phyloP scores from a whole-genome alignment of 2,329 filamentous ascomycete genomes.

The Mycosphaerella sp. region DNA sequence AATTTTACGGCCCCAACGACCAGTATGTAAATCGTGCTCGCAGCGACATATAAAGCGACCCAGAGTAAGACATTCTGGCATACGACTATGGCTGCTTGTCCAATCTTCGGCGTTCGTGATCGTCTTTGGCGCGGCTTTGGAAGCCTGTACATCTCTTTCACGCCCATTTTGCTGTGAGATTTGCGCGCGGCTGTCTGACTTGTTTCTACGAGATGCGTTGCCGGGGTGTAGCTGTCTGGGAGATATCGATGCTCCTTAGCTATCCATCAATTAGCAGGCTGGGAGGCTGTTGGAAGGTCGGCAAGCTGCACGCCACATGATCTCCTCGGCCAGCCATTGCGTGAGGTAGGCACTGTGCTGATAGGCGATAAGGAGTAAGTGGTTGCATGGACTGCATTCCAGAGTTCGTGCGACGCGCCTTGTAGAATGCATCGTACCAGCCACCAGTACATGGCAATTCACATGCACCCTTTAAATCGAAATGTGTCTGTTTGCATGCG shows the following conservation, averaged over 20 bases:
- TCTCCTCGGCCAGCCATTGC: slow-evolving; percentile 12
- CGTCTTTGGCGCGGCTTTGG: not conserved
- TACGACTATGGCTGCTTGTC: slow-evolving; percentile 19
- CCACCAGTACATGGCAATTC: not conserved
- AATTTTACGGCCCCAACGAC: slow-evolving; percentile 11
- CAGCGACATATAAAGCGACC: slow-evolving; percentile 23
- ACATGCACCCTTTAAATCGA: no score
- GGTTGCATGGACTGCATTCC: slow-evolving; percentile 17
- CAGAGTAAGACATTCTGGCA: slow-evolving; percentile 26
- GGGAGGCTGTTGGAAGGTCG: not conserved
- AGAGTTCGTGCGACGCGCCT: not conserved
- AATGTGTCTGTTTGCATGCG: no score
- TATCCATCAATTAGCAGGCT: not conserved
- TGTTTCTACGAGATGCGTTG: not conserved
- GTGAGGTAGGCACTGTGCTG: not conserved
- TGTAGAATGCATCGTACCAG: slow-evolving; percentile 5
- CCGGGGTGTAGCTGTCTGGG: not conserved
- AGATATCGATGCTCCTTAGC: not conserved
- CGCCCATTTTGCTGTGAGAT: not conserved
- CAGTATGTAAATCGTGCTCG: slow-evolving; percentile 24
- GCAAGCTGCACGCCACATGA: not conserved
- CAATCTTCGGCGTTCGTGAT: slow-evolving; percentile 3
- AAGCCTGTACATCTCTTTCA: not conserved
- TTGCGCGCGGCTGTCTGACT: not conserved
- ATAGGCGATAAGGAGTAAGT: slow-evolving; percentile 6